phyloP scores from a whole-genome alignment of 306 rosid genomes.

The Vigna hirtella region DNA sequence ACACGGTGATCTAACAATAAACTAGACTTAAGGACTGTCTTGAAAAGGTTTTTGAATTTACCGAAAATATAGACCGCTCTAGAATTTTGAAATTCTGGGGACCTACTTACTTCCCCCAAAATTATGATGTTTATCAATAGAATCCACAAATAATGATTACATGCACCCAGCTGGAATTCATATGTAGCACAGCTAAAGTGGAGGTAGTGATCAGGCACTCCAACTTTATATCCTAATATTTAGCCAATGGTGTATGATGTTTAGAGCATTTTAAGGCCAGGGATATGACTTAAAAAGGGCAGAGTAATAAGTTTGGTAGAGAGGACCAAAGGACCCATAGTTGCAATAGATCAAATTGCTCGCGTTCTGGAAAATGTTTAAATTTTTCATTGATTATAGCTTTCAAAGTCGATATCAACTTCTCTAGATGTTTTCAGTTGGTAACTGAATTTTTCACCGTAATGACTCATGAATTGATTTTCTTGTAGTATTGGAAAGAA shows the following conservation, averaged over 20 bases:
- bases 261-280: conserved; percentile 8
- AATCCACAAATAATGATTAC: conserved; percentile 10
- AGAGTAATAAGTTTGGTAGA: background rate
- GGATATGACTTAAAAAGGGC: background rate
- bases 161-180: conserved; percentile 2
- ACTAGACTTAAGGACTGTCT: background rate
- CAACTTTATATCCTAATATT: background rate
- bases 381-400: background rate
- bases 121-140: background rate
- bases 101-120: background rate
- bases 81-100: background rate
- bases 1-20: background rate
- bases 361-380: background rate
- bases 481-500: background rate
- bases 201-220: background rate
- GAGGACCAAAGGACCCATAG: background rate
- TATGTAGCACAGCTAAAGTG: conserved; percentile 22
- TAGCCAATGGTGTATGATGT: background rate
- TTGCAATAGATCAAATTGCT: background rate
- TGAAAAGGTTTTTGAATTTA: background rate
- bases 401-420: conserved; percentile 12
- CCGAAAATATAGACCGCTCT: too few relatives aligned
- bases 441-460: conserved; percentile 16
- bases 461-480: conserved; percentile 9
- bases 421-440: conserved; percentile 19